A percentile compares a stretch with the other conserved stretches of the same genome.
phyloP scores from a whole-genome alignment of 257 asterid genomes.

The Echites panduratus region DNA sequence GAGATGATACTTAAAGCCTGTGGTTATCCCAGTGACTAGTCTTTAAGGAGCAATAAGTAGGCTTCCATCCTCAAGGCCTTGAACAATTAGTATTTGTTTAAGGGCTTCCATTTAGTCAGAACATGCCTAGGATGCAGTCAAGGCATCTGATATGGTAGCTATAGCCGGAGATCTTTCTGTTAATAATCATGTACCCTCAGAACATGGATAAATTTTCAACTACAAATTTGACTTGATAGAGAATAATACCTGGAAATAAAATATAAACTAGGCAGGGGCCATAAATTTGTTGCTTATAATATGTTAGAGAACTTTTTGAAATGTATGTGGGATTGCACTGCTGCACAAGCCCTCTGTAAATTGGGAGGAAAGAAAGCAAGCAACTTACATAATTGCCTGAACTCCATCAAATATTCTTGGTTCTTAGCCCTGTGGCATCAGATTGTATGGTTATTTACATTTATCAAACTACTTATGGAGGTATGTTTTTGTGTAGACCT shows the following conservation, averaged over 20 bases:
- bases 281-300: neutral
- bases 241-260: neutral
- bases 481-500: neutral
- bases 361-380: neutral
- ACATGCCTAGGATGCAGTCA: neutral
- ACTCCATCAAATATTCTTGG: neutral
- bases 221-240: neutral
- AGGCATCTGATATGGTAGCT: neutral
- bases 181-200: neutral
- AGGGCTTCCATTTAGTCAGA: neutral
- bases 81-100: neutral
- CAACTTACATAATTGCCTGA: neutral
- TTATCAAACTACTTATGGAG: neutral
- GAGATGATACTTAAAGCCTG: neutral
- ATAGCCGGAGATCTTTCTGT: neutral
- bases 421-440: neutral
- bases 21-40: neutral
- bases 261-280: neutral
- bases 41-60: neutral
- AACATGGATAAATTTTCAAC: neutral
- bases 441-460: neutral
- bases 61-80: neutral
- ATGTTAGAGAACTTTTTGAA: neutral
- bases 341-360: neutral
- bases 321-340: neutral